A percentile compares a stretch with the other conserved stretches of the same genome.
phyloP scores from a whole-genome alignment of 805 yeast species.

The Cyberlindnera euphorbiiphila region DNA sequence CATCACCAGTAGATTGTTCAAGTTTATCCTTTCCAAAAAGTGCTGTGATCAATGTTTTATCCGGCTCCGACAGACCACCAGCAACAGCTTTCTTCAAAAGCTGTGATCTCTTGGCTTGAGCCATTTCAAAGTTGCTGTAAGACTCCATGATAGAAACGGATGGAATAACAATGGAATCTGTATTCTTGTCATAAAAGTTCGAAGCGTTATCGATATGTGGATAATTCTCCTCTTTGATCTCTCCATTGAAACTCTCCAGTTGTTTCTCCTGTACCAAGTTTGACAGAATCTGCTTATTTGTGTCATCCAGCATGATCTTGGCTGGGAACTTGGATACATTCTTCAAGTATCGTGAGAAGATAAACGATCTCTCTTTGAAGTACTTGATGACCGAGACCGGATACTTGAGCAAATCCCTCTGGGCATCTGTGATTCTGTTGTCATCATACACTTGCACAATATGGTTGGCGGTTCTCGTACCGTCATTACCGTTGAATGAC shows the following conservation, averaged over 20 bases:
- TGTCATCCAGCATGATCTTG: conserved; percentile 26
- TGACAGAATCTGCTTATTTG: conserved; percentile 23
- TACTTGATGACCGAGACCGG: conserved; percentile 29
- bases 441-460: conserved; percentile 10
- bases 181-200: conserved; percentile 20
- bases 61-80: conserved; percentile 16
- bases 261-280: conserved; percentile 28
- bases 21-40: conserved; percentile 10
- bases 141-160: conserved; percentile 20
- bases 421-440: conserved; percentile 9
- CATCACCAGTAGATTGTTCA: neutral
- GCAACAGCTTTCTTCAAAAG: conserved; percentile 14
- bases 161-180: conserved; percentile 27
- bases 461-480: conserved; percentile 26
- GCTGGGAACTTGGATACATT: conserved; percentile 27
- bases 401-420: conserved; percentile 22
- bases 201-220: conserved; percentile 26
- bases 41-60: conserved; percentile 19
- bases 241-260: conserved; percentile 25
- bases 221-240: conserved; percentile 20
- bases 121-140: conserved; percentile 22
- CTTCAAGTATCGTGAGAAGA: conserved; percentile 21
- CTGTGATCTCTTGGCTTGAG: conserved; percentile 22
- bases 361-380: conserved; percentile 27
- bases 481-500: conserved; percentile 35